These are phyloP conservation scores for Cryptosporidium viatorum DNA, from an alignment of 169 alveolate genomes.

Conservation along the genomic window DNA sequence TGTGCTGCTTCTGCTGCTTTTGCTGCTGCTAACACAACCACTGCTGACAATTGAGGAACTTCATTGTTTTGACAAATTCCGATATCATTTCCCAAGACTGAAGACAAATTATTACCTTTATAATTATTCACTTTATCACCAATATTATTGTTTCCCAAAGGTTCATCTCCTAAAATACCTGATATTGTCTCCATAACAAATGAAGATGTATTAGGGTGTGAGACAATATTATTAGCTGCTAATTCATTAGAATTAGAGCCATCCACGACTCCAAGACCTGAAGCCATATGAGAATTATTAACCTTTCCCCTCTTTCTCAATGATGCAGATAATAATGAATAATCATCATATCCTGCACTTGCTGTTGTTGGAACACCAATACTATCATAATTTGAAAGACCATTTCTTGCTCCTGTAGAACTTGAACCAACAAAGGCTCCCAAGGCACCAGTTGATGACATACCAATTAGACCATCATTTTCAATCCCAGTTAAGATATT, in stretches of 20 bases:
- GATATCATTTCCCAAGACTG: slow-evolving; percentile 49
- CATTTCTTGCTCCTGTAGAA: slow-evolving; percentile 17
- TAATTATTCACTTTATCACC: slow-evolving; percentile 9
- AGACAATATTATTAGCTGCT: slow-evolving; percentile 3
- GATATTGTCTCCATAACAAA: slow-evolving; percentile 69
- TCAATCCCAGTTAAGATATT: slow-evolving; percentile 19
- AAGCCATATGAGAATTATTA: neutral
- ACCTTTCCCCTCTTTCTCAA: slow-evolving; percentile 60
- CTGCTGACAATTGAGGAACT: slow-evolving; percentile 69
- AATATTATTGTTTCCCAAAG: slow-evolving; percentile 16
- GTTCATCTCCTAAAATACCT: slow-evolving; percentile 68
- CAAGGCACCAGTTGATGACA: slow-evolving; percentile 61
- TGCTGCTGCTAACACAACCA: slow-evolving; percentile 68
- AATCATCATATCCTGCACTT: slow-evolving; percentile 34
- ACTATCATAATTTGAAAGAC: slow-evolving; percentile 2
- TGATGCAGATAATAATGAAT: slow-evolving; percentile 54
- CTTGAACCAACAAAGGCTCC: slow-evolving; percentile 66
- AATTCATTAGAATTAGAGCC: neutral
- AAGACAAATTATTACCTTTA: slow-evolving; percentile 31
- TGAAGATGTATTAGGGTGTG: slow-evolving; percentile 75
- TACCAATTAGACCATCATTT: slow-evolving; percentile 45
- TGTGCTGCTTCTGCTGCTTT: slow-evolving; percentile 75
- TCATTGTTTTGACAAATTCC: slow-evolving; percentile 19
- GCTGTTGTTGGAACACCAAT: slow-evolving; percentile 2
- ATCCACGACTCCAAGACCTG: slow-evolving; percentile 1